These are phyloP conservation scores for Manihot esculenta DNA, from an alignment of 441 rosid genomes.

Conservation along the genomic window DNA sequence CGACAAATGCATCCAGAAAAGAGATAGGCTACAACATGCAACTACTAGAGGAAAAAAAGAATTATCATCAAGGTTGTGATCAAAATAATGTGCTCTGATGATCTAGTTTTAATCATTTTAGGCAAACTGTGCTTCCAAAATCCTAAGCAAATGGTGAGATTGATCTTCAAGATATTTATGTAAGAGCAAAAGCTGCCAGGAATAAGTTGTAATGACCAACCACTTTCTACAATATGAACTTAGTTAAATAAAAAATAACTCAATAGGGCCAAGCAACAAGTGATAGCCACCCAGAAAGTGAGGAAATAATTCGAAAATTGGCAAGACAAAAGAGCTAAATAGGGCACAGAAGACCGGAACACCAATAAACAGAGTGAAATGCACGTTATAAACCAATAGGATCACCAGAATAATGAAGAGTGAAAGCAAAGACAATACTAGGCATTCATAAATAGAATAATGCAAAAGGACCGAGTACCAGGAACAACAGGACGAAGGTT, in stretches of 20 bases:
- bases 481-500: slow-evolving; percentile 67
- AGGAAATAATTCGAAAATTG: not conserved
- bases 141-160: not conserved
- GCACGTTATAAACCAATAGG: too few relatives aligned
- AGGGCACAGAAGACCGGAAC: not conserved
- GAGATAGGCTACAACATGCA: too few relatives aligned
- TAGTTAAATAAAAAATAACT: too few relatives aligned
- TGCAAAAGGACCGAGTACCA: slow-evolving; percentile 25
- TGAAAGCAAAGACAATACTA: not conserved
- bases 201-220: not conserved
- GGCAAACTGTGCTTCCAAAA: too few relatives aligned
- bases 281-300: not conserved
- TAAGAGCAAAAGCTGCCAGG: not conserved
- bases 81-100: too few relatives aligned
- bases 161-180: not conserved
- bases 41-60: too few relatives aligned
- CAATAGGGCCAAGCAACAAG: too few relatives aligned
- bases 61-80: too few relatives aligned
- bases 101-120: too few relatives aligned
- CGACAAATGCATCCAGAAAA: too few relatives aligned
- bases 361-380: not conserved
- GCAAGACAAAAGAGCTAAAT: not conserved
- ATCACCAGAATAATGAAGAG: not conserved
- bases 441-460: too few relatives aligned
- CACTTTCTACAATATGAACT: not conserved